These are phyloP conservation scores for Tylopilus balloui DNA, from an alignment of 768 basidiomycete species.

Conservation along the genomic window DNA sequence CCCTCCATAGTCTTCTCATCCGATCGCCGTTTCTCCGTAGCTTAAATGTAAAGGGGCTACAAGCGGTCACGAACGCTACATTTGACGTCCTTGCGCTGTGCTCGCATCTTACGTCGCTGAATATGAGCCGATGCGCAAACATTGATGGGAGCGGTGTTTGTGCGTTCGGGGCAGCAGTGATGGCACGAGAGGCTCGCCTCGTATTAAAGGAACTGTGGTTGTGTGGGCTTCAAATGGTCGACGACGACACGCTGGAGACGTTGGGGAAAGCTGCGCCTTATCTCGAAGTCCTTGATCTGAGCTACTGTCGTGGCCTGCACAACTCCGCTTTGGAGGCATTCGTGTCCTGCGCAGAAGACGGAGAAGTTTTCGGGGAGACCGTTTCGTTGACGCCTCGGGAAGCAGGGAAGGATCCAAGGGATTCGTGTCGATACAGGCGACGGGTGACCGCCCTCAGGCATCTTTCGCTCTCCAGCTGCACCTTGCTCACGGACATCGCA, in stretches of 20 bases:
- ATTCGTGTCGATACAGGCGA: constrained; percentile 46
- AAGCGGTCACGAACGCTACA: constrained; percentile 67
- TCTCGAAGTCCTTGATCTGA: constrained; percentile 78
- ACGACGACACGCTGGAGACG: constrained; percentile 56
- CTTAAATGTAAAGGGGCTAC: constrained; percentile 64
- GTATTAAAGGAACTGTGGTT: constrained; percentile 60
- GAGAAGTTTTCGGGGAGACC: constrained; percentile 32
- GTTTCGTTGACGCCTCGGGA: constrained; percentile 57
- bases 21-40: constrained; percentile 55
- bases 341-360: constrained; percentile 46
- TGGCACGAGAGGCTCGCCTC: constrained; percentile 45
- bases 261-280: constrained; percentile 66
- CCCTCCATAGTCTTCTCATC: constrained; percentile 66
- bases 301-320: constrained; percentile 64
- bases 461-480: constrained; percentile 66
- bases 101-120: constrained; percentile 51
- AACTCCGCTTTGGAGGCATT: constrained; percentile 75
- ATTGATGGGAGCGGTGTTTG: constrained; percentile 63
- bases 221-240: constrained; percentile 59
- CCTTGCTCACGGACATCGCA: constrained; percentile 66
- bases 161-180: constrained; percentile 41
- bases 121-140: constrained; percentile 68
- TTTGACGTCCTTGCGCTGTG: constrained; percentile 64
- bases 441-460: constrained; percentile 70
- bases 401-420: constrained; percentile 56